These are phyloP conservation scores for Protostelium mycophagum DNA, from an alignment of 78 protist genomes.

Conservation along the genomic window DNA sequence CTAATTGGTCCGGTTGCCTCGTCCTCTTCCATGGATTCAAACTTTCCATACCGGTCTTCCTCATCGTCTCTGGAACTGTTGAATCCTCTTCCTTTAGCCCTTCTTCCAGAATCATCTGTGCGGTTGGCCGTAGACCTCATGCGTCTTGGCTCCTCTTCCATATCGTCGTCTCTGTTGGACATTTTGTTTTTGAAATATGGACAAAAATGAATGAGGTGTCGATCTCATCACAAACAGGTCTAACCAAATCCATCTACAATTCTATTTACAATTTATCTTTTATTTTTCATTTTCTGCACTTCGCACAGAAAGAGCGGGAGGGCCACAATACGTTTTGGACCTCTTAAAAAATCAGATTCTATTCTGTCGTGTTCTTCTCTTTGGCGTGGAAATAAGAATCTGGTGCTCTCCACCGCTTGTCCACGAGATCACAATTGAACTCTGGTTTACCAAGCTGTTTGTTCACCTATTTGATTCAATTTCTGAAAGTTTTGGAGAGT, in stretches of 20 bases:
- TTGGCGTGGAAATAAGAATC: too few species aligned
- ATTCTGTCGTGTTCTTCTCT: too few species aligned
- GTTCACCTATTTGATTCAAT: conserved; percentile 11
- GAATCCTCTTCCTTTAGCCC: neutral
- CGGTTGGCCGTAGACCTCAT: neutral
- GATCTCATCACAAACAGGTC: too few species aligned
- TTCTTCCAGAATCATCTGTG: neutral
- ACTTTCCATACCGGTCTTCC: neutral
- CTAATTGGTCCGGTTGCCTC: neutral
- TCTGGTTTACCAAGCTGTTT: conserved; percentile 32
- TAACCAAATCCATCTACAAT: too few species aligned
- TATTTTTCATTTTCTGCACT: too few species aligned
- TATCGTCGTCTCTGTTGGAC: neutral
- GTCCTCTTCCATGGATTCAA: neutral
- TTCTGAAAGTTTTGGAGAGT: neutral
- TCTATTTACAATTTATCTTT: too few species aligned
- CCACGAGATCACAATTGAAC: conserved; percentile 40
- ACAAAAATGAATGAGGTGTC: too few species aligned
- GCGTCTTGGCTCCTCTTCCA: neutral
- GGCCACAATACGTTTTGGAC: too few species aligned
- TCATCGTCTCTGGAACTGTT: neutral
- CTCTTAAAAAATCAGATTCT: too few species aligned
- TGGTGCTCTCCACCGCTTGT: conserved; percentile 33
- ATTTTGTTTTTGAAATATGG: too few species aligned
- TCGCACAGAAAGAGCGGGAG: too few species aligned